Evolutionary conservation across 179 eudicot species (phyloP).

Genomic region (Spinacia oleracea): DNA sequence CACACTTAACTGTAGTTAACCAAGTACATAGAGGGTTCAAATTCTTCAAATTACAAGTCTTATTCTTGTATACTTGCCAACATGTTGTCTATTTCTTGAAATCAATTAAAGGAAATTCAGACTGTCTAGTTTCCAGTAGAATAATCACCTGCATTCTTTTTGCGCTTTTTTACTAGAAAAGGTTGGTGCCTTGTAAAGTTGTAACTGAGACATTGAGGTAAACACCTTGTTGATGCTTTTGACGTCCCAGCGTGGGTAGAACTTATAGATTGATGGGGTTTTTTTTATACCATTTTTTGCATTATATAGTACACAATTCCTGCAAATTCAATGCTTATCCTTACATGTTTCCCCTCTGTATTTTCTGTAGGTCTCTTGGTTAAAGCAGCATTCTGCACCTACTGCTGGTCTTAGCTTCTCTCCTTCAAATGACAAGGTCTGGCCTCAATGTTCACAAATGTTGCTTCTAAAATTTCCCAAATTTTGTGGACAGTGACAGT

Average conservation of each 20-base stretch:
- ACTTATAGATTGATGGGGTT: background rate
- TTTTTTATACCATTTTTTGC: background rate
- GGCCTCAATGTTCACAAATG: background rate
- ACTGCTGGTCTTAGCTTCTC: conserved; percentile 87
- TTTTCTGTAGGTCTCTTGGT: conserved; percentile 74
- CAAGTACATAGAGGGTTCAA: background rate
- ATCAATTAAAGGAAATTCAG: background rate
- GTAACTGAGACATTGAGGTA: background rate
- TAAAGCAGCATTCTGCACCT: conserved; percentile 98
- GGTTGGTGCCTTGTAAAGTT: background rate
- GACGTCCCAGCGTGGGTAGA: background rate
- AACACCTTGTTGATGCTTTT: background rate
- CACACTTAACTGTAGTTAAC: background rate
- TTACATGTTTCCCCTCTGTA: conserved; percentile 4
- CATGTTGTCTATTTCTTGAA: background rate
- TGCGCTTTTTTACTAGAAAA: background rate
- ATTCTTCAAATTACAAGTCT: background rate
- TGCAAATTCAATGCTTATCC: background rate
- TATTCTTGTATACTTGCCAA: background rate
- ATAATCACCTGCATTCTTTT: background rate
- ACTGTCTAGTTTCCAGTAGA: background rate
- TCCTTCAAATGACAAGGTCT: conserved; percentile 91
- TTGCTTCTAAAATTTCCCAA: background rate
- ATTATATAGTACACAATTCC: background rate
- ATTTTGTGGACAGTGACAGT: background rate